These are phyloP conservation scores for Alternaria sp. DNA, from an alignment of 2,329 filamentous ascomycete genomes.

Conservation along the genomic window DNA sequence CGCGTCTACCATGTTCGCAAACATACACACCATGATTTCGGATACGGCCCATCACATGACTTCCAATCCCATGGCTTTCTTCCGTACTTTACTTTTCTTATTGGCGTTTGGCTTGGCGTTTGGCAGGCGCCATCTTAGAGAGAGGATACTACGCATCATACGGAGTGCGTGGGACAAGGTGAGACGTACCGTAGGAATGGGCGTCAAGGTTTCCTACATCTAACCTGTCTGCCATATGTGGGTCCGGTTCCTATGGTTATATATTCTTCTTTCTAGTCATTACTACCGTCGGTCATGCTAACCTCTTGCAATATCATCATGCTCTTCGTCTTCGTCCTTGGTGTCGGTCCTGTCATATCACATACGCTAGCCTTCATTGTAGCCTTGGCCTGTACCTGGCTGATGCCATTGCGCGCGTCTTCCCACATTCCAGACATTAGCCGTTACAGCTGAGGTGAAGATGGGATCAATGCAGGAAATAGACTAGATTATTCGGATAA, in stretches of 20 bases:
- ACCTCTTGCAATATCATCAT: neutral
- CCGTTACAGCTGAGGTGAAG: neutral
- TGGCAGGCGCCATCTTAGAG: conserved; percentile 74
- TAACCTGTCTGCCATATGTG: conserved; percentile 48
- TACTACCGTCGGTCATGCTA: neutral
- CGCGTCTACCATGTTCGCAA: conserved; percentile 52
- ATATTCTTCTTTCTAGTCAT: neutral
- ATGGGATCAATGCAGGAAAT: too few species aligned
- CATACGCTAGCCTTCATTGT: neutral
- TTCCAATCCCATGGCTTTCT: conserved; percentile 61
- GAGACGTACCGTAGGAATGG: conserved; percentile 87
- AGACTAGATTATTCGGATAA: too few species aligned
- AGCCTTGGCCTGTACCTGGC: neutral
- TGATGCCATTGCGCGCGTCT: neutral
- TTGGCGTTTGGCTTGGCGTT: conserved; percentile 78
- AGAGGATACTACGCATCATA: conserved; percentile 73
- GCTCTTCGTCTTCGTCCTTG: neutral
- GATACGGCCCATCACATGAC: conserved; percentile 60
- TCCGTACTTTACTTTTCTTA: conserved; percentile 76
- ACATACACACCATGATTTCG: conserved; percentile 57
- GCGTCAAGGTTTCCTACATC: conserved; percentile 96
- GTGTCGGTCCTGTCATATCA: neutral
- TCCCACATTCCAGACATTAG: neutral
- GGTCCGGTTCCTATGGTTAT: neutral
- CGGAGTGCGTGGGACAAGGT: conserved; percentile 80